phyloP scores from a whole-genome alignment of 129 eudicot genomes.

The Glebionis coronaria region DNA sequence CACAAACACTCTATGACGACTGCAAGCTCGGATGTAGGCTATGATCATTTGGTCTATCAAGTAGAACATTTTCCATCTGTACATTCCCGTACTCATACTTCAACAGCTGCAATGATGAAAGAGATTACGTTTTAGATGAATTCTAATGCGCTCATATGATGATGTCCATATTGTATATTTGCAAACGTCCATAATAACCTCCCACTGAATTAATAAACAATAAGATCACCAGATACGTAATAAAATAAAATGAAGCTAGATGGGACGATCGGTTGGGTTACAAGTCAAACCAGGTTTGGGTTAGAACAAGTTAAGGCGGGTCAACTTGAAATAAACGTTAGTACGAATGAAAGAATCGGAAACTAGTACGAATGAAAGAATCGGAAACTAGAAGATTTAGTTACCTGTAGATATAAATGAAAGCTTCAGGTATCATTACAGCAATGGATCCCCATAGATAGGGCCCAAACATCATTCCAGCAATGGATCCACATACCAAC shows the following conservation, averaged over 20 bases:
- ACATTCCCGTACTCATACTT: too few species aligned
- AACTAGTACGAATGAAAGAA: neutral
- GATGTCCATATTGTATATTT: slow-evolving; percentile 66
- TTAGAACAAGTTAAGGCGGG: too few species aligned
- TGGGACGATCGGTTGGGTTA: neutral
- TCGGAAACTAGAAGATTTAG: neutral
- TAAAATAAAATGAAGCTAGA: neutral
- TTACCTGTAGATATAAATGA: slow-evolving; percentile 82
- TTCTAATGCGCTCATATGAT: slow-evolving; percentile 66
- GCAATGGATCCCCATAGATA: slow-evolving; percentile 78
- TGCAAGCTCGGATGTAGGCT: too few species aligned
- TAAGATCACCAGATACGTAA: neutral
- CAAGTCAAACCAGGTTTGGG: too few species aligned
- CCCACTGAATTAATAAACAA: slow-evolving; percentile 56
- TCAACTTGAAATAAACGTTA: neutral
- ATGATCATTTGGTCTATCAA: too few species aligned
- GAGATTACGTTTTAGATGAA: slow-evolving; percentile 76
- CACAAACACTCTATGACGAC: too few species aligned
- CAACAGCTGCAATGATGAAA: slow-evolving; percentile 56
- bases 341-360: neutral
- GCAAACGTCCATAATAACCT: slow-evolving; percentile 78
- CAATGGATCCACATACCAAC: too few species aligned
- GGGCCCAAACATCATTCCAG: slow-evolving; percentile 86
- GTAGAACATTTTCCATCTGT: too few species aligned
- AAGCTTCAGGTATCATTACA: slow-evolving; percentile 95